Conservation (phyloP, 2,329 filamentous ascomycete species). For the Talaromyces albobiverticillius region DNA sequence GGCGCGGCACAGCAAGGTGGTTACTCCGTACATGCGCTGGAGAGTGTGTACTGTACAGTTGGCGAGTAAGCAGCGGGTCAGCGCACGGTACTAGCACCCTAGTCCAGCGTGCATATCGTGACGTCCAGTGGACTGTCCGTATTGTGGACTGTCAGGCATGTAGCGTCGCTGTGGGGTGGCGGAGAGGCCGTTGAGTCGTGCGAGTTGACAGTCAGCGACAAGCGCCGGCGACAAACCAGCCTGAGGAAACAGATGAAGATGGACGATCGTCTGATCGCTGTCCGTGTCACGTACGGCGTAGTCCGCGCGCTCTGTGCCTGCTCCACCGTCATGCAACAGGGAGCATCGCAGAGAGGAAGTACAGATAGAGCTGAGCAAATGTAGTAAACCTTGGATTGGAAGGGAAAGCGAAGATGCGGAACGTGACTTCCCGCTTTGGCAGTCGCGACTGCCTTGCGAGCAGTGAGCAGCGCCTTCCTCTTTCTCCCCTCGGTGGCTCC, state of each 20-base stretch:
- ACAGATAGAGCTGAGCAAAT: too few species aligned
- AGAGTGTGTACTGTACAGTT: too few species aligned
- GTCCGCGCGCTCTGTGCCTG: neutral
- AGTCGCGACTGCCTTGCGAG: too few species aligned
- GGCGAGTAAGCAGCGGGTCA: too few species aligned
- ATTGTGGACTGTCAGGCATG: too few species aligned
- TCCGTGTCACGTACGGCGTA: neutral
- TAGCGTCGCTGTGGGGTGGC: neutral
- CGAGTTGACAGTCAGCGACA: neutral
- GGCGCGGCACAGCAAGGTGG: constrained; percentile 10
- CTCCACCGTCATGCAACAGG: too few species aligned
- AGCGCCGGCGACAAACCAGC: constrained; percentile 6
- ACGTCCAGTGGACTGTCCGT: neutral
- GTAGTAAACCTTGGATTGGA: too few species aligned
- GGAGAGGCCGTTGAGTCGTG: neutral
- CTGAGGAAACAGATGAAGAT: constrained; percentile 7
- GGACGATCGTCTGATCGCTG: constrained; percentile 4
- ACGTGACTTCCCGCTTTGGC: too few species aligned
- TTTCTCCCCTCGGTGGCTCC: neutral
- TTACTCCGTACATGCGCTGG: too few species aligned
- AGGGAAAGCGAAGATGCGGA: too few species aligned
- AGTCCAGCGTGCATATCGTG: neutral
- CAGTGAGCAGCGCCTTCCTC: neutral
- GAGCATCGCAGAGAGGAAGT: too few species aligned
- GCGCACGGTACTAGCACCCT: neutral